Evolutionary conservation across 2,329 filamentous ascomycete species (phyloP).

Genomic region (Xylaria digitata): DNA sequence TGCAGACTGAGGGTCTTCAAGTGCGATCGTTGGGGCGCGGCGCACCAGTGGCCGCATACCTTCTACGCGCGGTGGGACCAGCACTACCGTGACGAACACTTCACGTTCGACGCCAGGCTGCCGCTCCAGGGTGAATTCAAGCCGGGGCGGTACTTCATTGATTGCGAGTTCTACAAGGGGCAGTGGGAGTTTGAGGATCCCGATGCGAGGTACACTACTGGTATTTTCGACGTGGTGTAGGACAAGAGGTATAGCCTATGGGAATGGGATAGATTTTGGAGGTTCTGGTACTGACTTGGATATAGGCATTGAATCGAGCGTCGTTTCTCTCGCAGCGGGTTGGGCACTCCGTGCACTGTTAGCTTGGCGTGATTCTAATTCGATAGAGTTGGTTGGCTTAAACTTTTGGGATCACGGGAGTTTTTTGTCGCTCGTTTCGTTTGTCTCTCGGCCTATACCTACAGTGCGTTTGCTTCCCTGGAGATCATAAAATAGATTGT

Average conservation of each 20-base stretch:
- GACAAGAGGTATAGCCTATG: not conserved
- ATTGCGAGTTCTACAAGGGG: slow-evolving; percentile 23
- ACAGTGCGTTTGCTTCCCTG: too few relatives aligned
- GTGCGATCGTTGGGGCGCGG: not conserved
- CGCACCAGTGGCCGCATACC: not conserved
- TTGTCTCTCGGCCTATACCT: too few relatives aligned
- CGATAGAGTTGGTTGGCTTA: too few relatives aligned
- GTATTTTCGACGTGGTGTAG: not conserved
- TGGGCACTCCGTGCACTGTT: not conserved
- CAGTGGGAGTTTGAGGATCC: not conserved
- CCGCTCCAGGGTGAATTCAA: not conserved
- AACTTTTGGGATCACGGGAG: too few relatives aligned
- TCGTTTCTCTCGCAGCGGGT: not conserved
- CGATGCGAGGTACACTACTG: slow-evolving; percentile 17
- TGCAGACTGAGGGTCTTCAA: slow-evolving; percentile 16
- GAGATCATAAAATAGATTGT: too few relatives aligned
- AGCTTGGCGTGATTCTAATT: not conserved
- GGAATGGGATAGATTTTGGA: too few relatives aligned
- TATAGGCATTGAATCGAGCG: not conserved
- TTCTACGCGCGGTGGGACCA: slow-evolving; percentile 1
- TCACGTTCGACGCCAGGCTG: slow-evolving; percentile 11
- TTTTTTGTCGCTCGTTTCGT: too few relatives aligned
- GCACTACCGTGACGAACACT: slow-evolving; percentile 4
- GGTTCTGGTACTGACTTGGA: not conserved
- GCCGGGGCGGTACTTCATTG: slow-evolving; percentile 1